These are phyloP conservation scores for Mycosphaerella sp. DNA, from an alignment of 2,329 filamentous ascomycete genomes.

Conservation along the genomic window DNA sequence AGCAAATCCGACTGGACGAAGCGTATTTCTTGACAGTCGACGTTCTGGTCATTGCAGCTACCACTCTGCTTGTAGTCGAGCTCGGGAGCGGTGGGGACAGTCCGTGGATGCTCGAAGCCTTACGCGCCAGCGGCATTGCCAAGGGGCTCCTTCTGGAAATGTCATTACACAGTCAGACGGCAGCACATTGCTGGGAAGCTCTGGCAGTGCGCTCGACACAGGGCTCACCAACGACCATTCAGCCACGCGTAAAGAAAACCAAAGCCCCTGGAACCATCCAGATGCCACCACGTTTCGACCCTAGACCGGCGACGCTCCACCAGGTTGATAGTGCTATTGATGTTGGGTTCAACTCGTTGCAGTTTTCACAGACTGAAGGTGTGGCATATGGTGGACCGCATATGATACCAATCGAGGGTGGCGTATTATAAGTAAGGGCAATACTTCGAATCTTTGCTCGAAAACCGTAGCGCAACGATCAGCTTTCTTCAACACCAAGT, in stretches of 20 bases:
- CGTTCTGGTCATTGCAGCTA: conserved; percentile 16
- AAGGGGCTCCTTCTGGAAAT: conserved; percentile 16
- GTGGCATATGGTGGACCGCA: not conserved
- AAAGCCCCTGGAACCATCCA: not conserved
- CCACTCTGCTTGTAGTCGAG: conserved; percentile 16
- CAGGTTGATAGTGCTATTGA: conserved; percentile 2
- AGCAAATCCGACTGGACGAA: conserved; percentile 15
- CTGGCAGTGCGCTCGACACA: conserved; percentile 7
- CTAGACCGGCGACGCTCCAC: not conserved
- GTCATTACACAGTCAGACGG: conserved; percentile 12
- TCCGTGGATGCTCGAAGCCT: conserved; percentile 10
- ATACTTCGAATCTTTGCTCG: too few relatives aligned
- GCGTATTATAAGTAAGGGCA: too few relatives aligned
- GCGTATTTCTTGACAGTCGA: conserved; percentile 17
- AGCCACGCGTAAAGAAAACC: not conserved
- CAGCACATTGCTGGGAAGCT: conserved; percentile 17
- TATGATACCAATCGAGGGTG: too few relatives aligned
- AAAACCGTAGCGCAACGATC: too few relatives aligned
- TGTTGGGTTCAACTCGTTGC: not conserved
- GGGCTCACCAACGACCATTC: not conserved
- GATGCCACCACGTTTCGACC: not conserved
- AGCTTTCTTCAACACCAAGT: too few relatives aligned
- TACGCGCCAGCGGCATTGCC: conserved; percentile 8
- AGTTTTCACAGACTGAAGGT: not conserved
- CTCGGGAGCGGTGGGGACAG: conserved; percentile 7